A percentile compares a stretch with the other conserved stretches of the same genome.
Evolutionary conservation across 345 rosid species (phyloP).

Genomic region (Microcos paniculata): DNA sequence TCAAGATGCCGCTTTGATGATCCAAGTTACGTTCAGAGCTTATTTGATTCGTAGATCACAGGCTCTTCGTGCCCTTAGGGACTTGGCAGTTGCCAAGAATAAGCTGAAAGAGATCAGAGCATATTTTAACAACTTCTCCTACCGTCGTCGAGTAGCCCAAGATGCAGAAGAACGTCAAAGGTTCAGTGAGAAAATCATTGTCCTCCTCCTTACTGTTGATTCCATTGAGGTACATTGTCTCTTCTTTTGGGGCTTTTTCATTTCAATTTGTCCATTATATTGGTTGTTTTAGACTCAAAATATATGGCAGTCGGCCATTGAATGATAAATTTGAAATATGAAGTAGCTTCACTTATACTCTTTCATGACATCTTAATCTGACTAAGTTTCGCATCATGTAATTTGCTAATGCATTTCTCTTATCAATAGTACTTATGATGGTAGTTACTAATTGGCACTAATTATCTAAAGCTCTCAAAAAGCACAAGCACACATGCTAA

Average conservation of each 20-base stretch:
- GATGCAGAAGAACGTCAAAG: constrained; percentile 87
- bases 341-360: neutral
- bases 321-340: neutral
- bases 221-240: constrained; percentile 76
- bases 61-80: constrained; percentile 84
- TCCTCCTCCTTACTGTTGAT: constrained; percentile 89
- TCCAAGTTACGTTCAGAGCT: constrained; percentile 80
- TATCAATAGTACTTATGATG: neutral
- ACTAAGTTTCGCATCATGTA: neutral
- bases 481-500: too few relatives aligned
- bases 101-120: constrained; percentile 88
- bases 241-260: neutral
- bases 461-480: neutral
- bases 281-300: neutral
- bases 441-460: neutral
- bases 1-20: constrained; percentile 77
- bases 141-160: constrained; percentile 63
- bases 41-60: constrained; percentile 78
- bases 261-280: neutral
- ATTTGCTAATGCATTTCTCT: neutral
- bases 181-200: constrained; percentile 82
- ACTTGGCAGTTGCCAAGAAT: constrained; percentile 84
- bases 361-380: neutral
- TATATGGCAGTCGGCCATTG: neutral
- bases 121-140: constrained; percentile 74